Evolutionary conservation across 768 basidiomycete species (phyloP), one percentile per base, ranked within the genome.

Genomic region (Serendipita sp.): DNA sequence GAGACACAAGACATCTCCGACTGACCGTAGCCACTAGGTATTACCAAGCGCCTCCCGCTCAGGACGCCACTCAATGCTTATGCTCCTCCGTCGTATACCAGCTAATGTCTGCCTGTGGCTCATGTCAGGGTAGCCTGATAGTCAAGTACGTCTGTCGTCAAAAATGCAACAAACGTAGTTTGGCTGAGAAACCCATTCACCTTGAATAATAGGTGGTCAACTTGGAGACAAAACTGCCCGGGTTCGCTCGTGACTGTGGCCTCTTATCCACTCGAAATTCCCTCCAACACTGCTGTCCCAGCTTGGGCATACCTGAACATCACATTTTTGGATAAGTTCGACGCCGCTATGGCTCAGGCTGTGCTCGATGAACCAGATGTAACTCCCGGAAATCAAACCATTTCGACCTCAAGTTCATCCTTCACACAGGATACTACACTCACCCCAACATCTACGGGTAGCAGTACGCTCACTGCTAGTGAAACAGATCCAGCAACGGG

Each of bases 251-350:
- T 64, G 41, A 67, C 66, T 3, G 52, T 67, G 5, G 65, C 63
- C 46, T 81, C 81, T n/a, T 84, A 74, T 66, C 79, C 82, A 0
- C 63, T 73, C 13, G 69, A 72, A n/a, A 72, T 85, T 56, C 84
- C 85, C 2, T 66, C 69, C 0, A 78, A 78, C 7, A 75, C 80
- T 1, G 73, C 75, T 10, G 76, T 86, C 18, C 85, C 84, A 7
- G 78, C 77, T 10, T 86, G 85, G 85, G 84, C 84, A 11, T 86
- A 80, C 66, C 72, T 81, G 38, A 78, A 83, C 65, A 79, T 85
- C 23, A 71, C 75, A 69, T 78, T 79, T 69, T 64, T 70, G 48
- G 72, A 76, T 60, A 66, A 52, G 23, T 82, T 81, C 68, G 75
- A 80, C 60, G 71, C 71, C 48, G 71, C 75, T 0, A 66, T 70